Evolutionary conservation across 257 asterid species (phyloP).

Genomic region (Perilla frutescens): DNA sequence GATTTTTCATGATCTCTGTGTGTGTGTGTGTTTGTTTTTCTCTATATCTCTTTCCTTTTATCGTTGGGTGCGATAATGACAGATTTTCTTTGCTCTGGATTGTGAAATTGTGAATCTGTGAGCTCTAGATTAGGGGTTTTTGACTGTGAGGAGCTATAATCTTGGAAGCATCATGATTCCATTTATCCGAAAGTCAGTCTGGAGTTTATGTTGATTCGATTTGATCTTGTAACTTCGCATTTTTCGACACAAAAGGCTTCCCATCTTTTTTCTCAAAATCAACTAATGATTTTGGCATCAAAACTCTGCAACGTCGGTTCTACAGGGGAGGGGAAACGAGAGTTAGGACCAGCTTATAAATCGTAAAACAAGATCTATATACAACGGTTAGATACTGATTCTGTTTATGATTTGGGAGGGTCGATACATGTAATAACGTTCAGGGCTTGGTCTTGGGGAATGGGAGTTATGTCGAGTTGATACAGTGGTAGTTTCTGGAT

Average conservation of each 20-base stretch:
- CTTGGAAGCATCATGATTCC: neutral
- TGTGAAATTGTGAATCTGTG: constrained; percentile 7
- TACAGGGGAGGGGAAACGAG: neutral
- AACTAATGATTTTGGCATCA: neutral
- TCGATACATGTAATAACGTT: neutral
- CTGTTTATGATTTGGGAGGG: neutral
- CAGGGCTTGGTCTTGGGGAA: neutral
- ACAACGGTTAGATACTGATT: neutral
- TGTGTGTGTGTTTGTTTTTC: neutral
- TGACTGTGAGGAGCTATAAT: neutral
- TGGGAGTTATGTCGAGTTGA: neutral
- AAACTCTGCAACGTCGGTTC: neutral
- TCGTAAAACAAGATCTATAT: neutral
- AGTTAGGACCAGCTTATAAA: constrained; percentile 9
- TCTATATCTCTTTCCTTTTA: neutral
- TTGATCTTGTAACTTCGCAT: neutral
- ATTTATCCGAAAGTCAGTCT: no score
- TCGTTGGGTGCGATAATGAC: neutral
- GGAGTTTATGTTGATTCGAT: neutral
- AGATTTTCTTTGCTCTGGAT: neutral
- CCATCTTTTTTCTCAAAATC: neutral
- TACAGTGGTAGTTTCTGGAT: neutral
- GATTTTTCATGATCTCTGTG: neutral
- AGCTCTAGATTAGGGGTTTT: constrained; percentile 5
- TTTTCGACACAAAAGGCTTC: neutral